Evolutionary conservation across 2,329 filamentous ascomycete species (phyloP).

Genomic region (Aspergillus aculeatinus): DNA sequence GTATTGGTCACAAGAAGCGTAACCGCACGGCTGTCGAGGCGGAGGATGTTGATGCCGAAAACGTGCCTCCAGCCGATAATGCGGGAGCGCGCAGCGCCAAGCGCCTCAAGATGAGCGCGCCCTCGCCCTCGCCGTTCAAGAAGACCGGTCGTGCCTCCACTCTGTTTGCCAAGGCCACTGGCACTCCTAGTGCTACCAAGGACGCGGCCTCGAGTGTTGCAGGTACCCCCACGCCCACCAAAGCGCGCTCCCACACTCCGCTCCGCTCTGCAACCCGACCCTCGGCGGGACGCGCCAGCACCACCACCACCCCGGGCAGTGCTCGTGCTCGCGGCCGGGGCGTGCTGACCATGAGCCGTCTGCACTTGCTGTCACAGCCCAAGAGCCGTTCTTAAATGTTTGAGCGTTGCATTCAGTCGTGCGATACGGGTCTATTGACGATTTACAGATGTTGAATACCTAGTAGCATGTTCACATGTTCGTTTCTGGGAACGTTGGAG

Average conservation of each 20-base stretch:
- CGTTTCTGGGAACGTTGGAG: no score
- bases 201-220: conserved; percentile 9
- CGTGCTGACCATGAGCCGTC: conserved; percentile 45
- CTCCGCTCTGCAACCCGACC: conserved; percentile 22
- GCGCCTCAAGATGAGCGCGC: conserved; percentile 35
- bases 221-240: conserved; percentile 33
- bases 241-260: conserved; percentile 35
- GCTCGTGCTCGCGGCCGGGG: conserved; percentile 30
- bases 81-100: conserved; percentile 34
- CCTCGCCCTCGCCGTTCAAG: conserved; percentile 25
- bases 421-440: no score
- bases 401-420: background rate
- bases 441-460: no score
- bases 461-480: no score
- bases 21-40: conserved; percentile 33
- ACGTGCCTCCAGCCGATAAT: conserved; percentile 29
- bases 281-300: conserved; percentile 9
- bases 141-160: background rate
- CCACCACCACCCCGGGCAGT: conserved; percentile 31
- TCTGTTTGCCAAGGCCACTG: background rate
- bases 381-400: conserved; percentile 37
- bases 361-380: conserved; percentile 50
- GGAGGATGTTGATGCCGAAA: conserved; percentile 32
- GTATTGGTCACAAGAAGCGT: conserved; percentile 43
- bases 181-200: background rate